These are phyloP conservation scores for Amanita muscaria DNA, from an alignment of 768 basidiomycete genomes.

Conservation along the genomic window DNA sequence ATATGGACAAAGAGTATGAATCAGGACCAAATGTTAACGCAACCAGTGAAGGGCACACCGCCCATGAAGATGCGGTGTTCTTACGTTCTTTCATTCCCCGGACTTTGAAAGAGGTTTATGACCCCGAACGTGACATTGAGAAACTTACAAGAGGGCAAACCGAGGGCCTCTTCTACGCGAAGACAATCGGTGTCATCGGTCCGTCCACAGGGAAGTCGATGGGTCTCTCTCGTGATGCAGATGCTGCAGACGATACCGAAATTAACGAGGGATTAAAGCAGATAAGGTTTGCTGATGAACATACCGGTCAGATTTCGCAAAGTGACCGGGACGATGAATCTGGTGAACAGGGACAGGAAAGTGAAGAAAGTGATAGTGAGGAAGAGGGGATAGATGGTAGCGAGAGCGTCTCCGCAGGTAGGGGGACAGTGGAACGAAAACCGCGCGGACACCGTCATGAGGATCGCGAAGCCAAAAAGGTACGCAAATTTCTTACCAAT, in stretches of 20 bases:
- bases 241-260: background rate
- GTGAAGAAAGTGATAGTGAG: background rate
- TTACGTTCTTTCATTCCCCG: slow-evolving; percentile 89
- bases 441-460: slow-evolving; percentile 89
- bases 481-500: slow-evolving; percentile 19
- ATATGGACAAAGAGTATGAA: slow-evolving; percentile 4
- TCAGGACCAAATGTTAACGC: slow-evolving; percentile 8
- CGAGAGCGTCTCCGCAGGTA: slow-evolving; percentile 21
- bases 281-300: background rate
- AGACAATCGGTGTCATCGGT: slow-evolving; percentile 73
- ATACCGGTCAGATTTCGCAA: background rate
- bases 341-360: background rate
- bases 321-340: slow-evolving; percentile 5
- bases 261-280: slow-evolving; percentile 3
- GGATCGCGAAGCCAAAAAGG: slow-evolving; percentile 88
- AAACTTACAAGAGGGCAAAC: slow-evolving; percentile 64
- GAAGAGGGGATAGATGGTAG: slow-evolving; percentile 14
- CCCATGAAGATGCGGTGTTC: slow-evolving; percentile 85
- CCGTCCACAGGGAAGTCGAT: slow-evolving; percentile 14
- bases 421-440: slow-evolving; percentile 40
- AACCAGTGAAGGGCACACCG: slow-evolving; percentile 19
- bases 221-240: background rate
- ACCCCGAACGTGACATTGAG: slow-evolving; percentile 89
- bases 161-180: slow-evolving; percentile 73
- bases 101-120: slow-evolving; percentile 84